These are phyloP conservation scores for Gnetum montanum DNA, from an alignment of 75 land plant genomes.

Conservation along the genomic window DNA sequence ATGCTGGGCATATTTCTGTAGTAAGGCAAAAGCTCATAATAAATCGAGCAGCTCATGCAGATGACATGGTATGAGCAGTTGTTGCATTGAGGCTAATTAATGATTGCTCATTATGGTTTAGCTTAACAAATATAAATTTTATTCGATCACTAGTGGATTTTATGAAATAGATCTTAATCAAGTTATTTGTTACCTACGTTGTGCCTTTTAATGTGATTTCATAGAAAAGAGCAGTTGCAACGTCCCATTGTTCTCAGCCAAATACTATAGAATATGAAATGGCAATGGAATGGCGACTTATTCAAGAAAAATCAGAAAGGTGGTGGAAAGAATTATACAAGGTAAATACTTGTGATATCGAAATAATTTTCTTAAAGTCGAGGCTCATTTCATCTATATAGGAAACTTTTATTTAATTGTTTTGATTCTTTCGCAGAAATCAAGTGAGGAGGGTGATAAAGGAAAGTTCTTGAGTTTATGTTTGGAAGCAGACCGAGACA, in stretches of 20 bases:
- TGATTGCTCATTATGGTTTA: not conserved
- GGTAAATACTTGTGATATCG: too few relatives aligned
- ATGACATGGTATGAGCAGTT: constrained; percentile 2
- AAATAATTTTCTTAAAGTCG: too few relatives aligned
- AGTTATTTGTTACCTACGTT: constrained; percentile 1
- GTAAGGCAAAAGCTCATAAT: constrained; percentile 26
- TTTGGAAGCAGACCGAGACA: too few relatives aligned
- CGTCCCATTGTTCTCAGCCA: constrained; percentile 87
- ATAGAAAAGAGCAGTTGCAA: constrained; percentile 79
- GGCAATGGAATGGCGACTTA: constrained; percentile 78
- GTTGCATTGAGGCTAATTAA: too few relatives aligned
- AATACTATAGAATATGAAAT: constrained; percentile 88
- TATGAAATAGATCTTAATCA: not conserved
- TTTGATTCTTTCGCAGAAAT: too few relatives aligned
- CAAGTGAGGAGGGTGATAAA: too few relatives aligned
- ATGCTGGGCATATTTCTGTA: constrained; percentile 47
- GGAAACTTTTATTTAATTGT: not conserved
- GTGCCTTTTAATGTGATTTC: not conserved
- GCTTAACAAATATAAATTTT: not conserved
- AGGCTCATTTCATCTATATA: too few relatives aligned
- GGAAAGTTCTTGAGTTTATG: too few relatives aligned
- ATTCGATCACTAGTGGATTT: not conserved
- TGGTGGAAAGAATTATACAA: constrained; percentile 29
- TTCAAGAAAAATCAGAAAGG: constrained; percentile 29
- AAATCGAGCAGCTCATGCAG: not conserved